These are phyloP conservation scores for Talaromyces funiculosus DNA, from an alignment of 2,329 filamentous ascomycete species.

Conservation along the genomic window DNA sequence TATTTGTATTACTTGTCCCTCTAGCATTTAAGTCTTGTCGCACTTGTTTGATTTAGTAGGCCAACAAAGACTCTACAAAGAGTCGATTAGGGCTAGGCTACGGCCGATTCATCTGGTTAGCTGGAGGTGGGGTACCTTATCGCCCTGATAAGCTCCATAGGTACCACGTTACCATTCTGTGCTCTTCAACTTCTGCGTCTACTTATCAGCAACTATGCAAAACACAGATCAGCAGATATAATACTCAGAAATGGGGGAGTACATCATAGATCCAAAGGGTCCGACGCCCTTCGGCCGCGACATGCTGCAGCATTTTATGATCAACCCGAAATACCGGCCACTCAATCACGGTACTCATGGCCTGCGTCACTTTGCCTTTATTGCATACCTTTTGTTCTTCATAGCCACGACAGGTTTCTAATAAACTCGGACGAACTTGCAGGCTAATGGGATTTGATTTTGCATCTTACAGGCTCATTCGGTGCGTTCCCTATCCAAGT, in stretches of 20 bases:
- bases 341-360: conserved; percentile 65
- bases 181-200: background rate
- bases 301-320: conserved; percentile 58
- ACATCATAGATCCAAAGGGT: background rate
- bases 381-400: background rate
- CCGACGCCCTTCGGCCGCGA: conserved; percentile 46
- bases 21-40: too few species aligned
- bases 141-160: background rate
- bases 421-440: background rate
- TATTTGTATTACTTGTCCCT: too few species aligned
- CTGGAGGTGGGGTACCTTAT: background rate
- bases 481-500: conserved; percentile 66
- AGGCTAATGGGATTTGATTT: background rate
- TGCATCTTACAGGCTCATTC: conserved; percentile 55
- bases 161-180: background rate
- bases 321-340: conserved; percentile 62
- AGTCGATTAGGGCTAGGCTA: background rate
- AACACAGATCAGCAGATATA: background rate
- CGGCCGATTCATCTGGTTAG: too few species aligned
- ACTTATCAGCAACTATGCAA: background rate
- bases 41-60: background rate
- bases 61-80: background rate
- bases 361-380: background rate
- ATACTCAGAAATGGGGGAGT: conserved; percentile 1
- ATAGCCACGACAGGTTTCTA: background rate